Percentiles rank a stretch among this genome's conserved stretches.
phyloP scores from a whole-genome alignment of 2,329 filamentous ascomycete species.

The Cercospora zeina region DNA sequence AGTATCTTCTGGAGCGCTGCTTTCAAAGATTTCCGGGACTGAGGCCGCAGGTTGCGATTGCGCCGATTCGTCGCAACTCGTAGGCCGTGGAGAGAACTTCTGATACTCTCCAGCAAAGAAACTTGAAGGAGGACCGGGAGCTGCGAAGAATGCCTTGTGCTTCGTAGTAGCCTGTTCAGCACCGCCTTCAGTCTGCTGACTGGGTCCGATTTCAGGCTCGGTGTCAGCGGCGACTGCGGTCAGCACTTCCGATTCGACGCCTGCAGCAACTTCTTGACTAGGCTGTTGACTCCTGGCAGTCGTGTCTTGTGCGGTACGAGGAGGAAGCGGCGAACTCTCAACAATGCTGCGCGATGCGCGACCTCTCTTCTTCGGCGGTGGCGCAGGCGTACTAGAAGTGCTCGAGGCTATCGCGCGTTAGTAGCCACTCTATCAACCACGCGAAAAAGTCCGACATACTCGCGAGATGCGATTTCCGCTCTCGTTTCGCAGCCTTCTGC shows the following conservation, averaged over 20 bases:
- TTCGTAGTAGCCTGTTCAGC: neutral
- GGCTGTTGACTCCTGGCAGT: neutral
- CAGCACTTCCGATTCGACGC: neutral
- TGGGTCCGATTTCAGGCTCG: slow-evolving; percentile 34
- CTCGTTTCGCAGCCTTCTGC: slow-evolving; percentile 28
- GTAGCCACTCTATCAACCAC: neutral
- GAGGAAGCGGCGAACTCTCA: slow-evolving; percentile 29
- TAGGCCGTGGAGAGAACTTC: slow-evolving; percentile 15
- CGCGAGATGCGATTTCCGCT: neutral
- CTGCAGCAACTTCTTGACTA: neutral
- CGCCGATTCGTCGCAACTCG: slow-evolving; percentile 1
- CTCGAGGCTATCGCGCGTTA: neutral
- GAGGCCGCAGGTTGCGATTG: neutral
- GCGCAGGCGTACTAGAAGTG: neutral
- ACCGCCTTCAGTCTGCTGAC: slow-evolving; percentile 19
- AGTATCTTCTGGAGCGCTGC: neutral
- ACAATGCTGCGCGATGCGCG: slow-evolving; percentile 20
- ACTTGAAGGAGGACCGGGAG: slow-evolving; percentile 35
- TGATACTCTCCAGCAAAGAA: slow-evolving; percentile 32
- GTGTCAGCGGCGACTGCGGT: neutral
- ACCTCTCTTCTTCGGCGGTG: slow-evolving; percentile 2
- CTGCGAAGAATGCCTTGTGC: slow-evolving; percentile 2
- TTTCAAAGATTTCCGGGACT: slow-evolving; percentile 7
- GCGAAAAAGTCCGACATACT: neutral
- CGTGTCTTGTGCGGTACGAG: neutral